phyloP scores from a whole-genome alignment of 1,284 basidiomycete species.

The Apiotrichum brassicae region DNA sequence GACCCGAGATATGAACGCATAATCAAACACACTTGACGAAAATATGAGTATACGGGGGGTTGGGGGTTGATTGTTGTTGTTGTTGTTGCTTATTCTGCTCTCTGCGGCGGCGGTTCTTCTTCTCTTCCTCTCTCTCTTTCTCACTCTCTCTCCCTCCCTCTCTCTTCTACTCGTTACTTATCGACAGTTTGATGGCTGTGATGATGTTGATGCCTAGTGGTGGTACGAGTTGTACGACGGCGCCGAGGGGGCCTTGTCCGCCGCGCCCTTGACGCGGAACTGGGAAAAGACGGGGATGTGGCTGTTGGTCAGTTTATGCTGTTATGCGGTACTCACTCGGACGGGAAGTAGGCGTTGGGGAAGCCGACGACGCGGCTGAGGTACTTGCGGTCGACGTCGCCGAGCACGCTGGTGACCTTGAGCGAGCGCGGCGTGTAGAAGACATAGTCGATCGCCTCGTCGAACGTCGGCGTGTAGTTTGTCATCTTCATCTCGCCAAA shows the following conservation, averaged over 20 bases:
- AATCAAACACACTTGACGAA: background rate
- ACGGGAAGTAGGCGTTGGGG: slow-evolving; percentile 93
- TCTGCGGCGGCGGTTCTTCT: too few relatives aligned
- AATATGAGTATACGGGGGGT: background rate
- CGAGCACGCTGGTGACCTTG: slow-evolving; percentile 76
- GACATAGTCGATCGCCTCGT: slow-evolving; percentile 84
- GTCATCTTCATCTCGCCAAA: slow-evolving; percentile 71
- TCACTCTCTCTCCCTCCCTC: too few relatives aligned
- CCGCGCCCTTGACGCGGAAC: slow-evolving; percentile 42
- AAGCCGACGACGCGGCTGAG: slow-evolving; percentile 90
- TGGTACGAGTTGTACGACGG: slow-evolving; percentile 14
- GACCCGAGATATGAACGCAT: background rate
- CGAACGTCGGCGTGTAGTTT: slow-evolving; percentile 82
- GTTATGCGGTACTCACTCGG: slow-evolving; percentile 70
- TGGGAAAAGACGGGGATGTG: slow-evolving; percentile 49
- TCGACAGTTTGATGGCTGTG: too few relatives aligned
- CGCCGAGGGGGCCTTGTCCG: slow-evolving; percentile 52
- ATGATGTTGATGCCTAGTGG: too few relatives aligned
- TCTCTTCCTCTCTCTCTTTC: too few relatives aligned
- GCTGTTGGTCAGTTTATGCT: slow-evolving; percentile 24
- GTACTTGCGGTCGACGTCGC: slow-evolving; percentile 80
- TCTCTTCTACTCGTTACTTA: too few relatives aligned
- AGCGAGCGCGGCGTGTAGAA: slow-evolving; percentile 80
- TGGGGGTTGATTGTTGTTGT: background rate
- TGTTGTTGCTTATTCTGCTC: background rate